Base-by-base conservation (phyloP, 768 basidiomycete genomes). In the Cyclocybe cylindracea region DNA sequence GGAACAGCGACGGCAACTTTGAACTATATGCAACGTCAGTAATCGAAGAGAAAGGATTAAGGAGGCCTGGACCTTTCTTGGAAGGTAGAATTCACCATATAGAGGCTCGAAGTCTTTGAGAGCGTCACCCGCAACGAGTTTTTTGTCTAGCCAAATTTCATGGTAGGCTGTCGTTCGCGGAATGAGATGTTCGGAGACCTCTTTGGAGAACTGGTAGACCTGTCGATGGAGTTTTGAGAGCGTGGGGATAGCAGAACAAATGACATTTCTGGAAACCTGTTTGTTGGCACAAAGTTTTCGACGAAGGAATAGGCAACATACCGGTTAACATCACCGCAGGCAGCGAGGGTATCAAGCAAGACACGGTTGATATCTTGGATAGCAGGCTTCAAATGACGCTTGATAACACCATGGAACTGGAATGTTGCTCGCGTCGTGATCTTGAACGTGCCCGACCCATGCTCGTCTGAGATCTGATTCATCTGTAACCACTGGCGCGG, bases 341-440 rank as follows among this genome's bases (percentile, higher is more conserved):
- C 97, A 44, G 96, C 97, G 54, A 99, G 84, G 3, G 97, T 98
- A 69, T 99, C 97, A 52, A 99, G 77, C 59, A 98, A 65, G 18
- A 80, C 86, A 45, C 85, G 79, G 73, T 99, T 99, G 69, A 98
- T 98, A 48, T 85, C 92, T 73, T 97, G 95, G 57, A 99, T 98
- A 13, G 94, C 91, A 31, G 91, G 87, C 73, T 98, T 98, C 68
- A 99, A 72, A 67, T 99, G 94, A 56, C 82, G 82, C 78, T 99
- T 99, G 76, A 99, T 93, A 61, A 99, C 91, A 50, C 97, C 97
- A 69, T 99, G 97, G 80, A 97, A 98, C 72, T 99, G 97, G 87
- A 98, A 99, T 8, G 97, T 99, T 68, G 94, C 86, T 55, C 97
- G 81, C 33, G 97, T 99, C 42, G 97, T 99, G 58, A 99, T 86